Evolutionary conservation across 495 filamentous ascomycete genomes (phyloP), one percentile per base, ranked within the genome.

Genomic region (Chaetomidium leptoderma): DNA sequence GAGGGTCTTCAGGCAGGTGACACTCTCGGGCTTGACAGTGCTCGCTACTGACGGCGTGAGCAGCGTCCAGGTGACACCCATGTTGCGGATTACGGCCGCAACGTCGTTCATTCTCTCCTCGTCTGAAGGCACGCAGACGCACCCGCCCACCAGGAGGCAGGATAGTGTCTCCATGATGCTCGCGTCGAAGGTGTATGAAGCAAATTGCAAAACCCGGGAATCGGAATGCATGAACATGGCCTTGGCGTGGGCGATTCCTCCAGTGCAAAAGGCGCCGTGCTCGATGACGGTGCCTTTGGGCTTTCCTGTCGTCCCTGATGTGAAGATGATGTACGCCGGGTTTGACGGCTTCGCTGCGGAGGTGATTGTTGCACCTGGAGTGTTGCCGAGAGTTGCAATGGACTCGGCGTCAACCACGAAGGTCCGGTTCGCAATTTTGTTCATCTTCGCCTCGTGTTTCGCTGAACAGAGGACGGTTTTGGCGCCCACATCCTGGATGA

Each of bases 131-230:
- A 77, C 59, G 30, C 76, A 79, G 6, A 77, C 61, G 43, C 69
- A 73, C 1, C 66, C 73, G 4, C 76, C 76, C 73, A 23, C 77
- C 74, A 82, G 76, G 3, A 88, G 66, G 0, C 77, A 77, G 9
- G 76, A 75, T 26, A 85, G 72, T 0, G 79, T 82, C 23, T 88
- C 84, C 19, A 77, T 60, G 19, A 86, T 68, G 33, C 75, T 77
- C 6, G 76, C 74, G 49, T 89, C 86, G 49, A 87, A 88, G 0
- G 80, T 80, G 60, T 81, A 84, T 24, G 80, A 78, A 4, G 84
- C 77, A 53, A 83, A 88, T 49, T 88, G 83, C 11, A 87, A 61
- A 1, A 78, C 71, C 2, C 81, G 70, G 6, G 78, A 76, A 3
- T 63, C 55, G 0, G 72, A 48, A 17, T 70, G 49, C 55, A 83